Conservation (phyloP, 257 asterid species). For the Anisodus acutangulus region DNA sequence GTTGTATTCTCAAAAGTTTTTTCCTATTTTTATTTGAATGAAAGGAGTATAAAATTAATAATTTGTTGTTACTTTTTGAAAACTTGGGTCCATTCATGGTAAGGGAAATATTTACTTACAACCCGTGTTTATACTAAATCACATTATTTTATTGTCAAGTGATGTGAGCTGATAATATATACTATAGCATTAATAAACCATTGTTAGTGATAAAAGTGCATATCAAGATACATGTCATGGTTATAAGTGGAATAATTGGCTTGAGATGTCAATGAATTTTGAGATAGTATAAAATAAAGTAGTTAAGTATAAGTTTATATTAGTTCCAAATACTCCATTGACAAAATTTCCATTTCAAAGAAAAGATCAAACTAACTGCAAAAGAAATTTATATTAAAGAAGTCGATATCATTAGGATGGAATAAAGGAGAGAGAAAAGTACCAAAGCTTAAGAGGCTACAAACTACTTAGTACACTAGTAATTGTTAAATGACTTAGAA, state of each 20-base stretch:
- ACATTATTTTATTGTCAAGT: too few species aligned
- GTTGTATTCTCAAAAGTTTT: not conserved
- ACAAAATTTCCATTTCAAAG: not conserved
- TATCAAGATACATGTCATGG: not conserved
- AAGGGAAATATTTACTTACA: not conserved
- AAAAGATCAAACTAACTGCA: not conserved
- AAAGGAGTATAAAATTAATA: not conserved
- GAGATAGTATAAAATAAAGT: constrained; percentile 11
- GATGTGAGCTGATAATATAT: too few species aligned
- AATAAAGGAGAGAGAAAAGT: not conserved
- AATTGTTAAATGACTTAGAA: not conserved
- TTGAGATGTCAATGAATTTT: not conserved
- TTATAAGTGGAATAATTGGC: not conserved
- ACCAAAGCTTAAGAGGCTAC: too few species aligned
- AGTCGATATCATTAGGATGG: not conserved
- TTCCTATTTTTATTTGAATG: not conserved
- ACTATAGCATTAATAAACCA: not conserved
- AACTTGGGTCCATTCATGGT: too few species aligned
- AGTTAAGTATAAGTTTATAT: not conserved
- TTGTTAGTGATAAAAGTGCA: not conserved
- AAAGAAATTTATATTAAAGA: too few species aligned
- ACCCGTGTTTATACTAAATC: too few species aligned
- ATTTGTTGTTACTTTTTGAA: not conserved
- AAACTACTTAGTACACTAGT: too few species aligned
- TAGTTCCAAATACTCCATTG: not conserved